phyloP scores from a whole-genome alignment of 148 eudicot species.

The Polygonum maritimum region DNA sequence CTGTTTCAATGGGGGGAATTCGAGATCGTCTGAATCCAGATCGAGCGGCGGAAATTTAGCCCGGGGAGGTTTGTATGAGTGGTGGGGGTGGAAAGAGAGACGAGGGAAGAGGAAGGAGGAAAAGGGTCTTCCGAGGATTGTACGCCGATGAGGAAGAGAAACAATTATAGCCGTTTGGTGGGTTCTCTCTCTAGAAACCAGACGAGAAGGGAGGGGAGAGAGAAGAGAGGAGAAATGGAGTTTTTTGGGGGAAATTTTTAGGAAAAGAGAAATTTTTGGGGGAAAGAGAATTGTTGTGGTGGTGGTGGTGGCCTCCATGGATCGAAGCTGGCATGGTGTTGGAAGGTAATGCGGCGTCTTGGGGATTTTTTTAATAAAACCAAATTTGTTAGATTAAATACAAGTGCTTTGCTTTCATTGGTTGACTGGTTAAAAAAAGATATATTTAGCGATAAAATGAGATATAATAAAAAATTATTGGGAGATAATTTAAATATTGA shows the following conservation, averaged over 20 bases:
- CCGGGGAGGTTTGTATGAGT: background rate
- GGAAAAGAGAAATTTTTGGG: constrained; percentile 1
- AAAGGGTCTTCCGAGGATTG: constrained; percentile 1
- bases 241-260: background rate
- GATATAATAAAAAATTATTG: too few relatives aligned
- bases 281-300: background rate
- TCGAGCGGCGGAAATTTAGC: constrained; percentile 12
- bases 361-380: background rate
- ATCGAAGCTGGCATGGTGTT: constrained; percentile 1
- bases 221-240: background rate
- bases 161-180: constrained; percentile 12
- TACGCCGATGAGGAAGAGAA: background rate
- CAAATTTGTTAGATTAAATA: background rate
- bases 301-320: constrained; percentile 8
- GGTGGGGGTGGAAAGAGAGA: background rate
- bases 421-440: background rate
- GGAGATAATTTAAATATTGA: too few relatives aligned
- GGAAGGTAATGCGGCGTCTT: background rate
- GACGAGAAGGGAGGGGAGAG: background rate
- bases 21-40: background rate
- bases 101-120: background rate
- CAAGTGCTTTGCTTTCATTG: background rate
- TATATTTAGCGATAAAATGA: background rate
- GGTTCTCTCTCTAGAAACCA: background rate
- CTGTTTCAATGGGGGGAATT: background rate